Evolutionary conservation across 441 rosid species (phyloP).

Genomic region (Adansonia madagascariensis): DNA sequence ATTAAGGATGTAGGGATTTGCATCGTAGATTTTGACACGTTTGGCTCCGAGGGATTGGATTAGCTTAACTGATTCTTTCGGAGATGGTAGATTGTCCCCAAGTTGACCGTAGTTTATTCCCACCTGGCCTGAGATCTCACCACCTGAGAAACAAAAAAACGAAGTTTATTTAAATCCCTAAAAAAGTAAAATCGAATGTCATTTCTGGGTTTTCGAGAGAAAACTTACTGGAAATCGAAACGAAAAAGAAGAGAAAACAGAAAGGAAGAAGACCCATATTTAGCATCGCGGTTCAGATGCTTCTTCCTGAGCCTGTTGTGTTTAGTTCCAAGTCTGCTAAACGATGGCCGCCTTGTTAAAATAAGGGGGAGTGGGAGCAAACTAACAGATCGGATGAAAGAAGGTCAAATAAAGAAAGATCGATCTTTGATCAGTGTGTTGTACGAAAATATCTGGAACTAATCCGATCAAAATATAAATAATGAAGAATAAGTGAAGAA

Average conservation of each 20-base stretch:
- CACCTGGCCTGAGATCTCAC: slow-evolving; percentile 56
- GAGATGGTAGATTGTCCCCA: slow-evolving; percentile 80
- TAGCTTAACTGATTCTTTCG: slow-evolving; percentile 54
- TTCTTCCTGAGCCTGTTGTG: neutral
- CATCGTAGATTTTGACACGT: slow-evolving; percentile 82
- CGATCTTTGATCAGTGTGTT: neutral
- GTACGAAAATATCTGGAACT: too few species aligned
- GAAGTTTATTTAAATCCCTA: neutral
- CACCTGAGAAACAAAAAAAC: slow-evolving; percentile 45
- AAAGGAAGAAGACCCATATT: slow-evolving; percentile 40
- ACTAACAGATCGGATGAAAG: neutral
- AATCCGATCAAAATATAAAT: too few species aligned
- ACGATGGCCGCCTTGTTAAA: neutral
- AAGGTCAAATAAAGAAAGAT: neutral
- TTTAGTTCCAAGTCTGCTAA: neutral
- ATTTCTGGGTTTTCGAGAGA: neutral
- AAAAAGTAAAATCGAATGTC: neutral
- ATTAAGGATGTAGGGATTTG: slow-evolving; percentile 66
- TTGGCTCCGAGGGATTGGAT: slow-evolving; percentile 65
- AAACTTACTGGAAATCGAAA: slow-evolving; percentile 48
- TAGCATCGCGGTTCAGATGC: neutral
- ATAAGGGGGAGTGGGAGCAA: neutral
- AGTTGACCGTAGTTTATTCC: slow-evolving; percentile 85
- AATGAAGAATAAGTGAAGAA: too few species aligned
- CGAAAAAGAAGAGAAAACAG: slow-evolving; percentile 40